These are phyloP conservation scores for Boletus subparvulus DNA, from an alignment of 768 basidiomycete genomes.

Conservation along the genomic window DNA sequence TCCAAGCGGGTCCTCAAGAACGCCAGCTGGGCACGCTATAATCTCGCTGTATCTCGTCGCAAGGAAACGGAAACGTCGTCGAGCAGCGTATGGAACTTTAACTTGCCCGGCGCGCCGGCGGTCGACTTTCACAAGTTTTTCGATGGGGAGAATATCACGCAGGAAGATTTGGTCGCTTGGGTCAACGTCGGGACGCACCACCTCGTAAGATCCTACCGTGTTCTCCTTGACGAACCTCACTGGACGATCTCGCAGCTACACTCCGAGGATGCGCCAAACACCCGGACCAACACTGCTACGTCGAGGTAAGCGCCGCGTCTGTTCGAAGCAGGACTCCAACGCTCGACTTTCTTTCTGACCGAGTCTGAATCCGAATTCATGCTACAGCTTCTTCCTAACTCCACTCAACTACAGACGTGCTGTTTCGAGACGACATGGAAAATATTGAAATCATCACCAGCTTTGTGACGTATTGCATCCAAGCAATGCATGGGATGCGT, in stretches of 20 bases:
- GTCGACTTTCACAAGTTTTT: conserved; percentile 65
- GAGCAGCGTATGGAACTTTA: conserved; percentile 61
- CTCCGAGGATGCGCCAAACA: conserved; percentile 64
- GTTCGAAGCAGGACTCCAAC: not conserved
- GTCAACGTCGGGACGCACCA: conserved; percentile 69
- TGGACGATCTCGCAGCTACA: conserved; percentile 41
- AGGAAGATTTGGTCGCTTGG: conserved; percentile 67
- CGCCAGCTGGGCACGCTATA: conserved; percentile 66
- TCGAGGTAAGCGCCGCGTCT: conserved; percentile 41
- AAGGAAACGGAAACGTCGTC: conserved; percentile 63
- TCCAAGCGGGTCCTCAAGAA: conserved; percentile 61
- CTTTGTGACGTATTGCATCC: too few relatives aligned
- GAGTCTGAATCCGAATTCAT: not conserved
- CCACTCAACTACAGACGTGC: conserved; percentile 52
- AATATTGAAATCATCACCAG: too few relatives aligned
- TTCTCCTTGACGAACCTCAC: not conserved
- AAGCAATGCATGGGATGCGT: too few relatives aligned
- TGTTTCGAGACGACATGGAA: too few relatives aligned
- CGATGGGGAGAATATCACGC: conserved; percentile 60
- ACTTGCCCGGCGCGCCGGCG: conserved; percentile 54
- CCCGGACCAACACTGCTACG: conserved; percentile 54
- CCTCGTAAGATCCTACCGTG: conserved; percentile 35
- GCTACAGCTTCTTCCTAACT: conserved; percentile 50
- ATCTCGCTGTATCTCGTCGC: conserved; percentile 53
- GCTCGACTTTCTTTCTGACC: not conserved